Percentiles rank a stretch among this genome's conserved stretches.
phyloP scores from a whole-genome alignment of 352 stramenopile genomes.

The Phytopythium aichiense region DNA sequence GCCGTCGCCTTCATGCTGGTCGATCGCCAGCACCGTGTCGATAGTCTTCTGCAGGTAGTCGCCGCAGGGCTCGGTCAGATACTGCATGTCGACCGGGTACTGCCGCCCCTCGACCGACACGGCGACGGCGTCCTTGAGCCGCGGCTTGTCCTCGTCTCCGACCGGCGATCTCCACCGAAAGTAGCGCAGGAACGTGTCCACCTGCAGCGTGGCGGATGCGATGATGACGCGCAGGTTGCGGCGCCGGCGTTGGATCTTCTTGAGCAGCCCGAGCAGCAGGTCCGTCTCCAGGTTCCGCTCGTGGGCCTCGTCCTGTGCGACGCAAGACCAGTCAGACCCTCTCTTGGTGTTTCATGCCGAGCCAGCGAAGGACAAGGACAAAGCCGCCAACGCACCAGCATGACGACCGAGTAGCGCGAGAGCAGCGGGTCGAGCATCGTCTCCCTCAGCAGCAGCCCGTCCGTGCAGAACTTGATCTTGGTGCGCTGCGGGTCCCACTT shows the following conservation, averaged over 20 bases:
- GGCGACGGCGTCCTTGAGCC: constrained; percentile 47
- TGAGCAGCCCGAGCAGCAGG: constrained; percentile 92
- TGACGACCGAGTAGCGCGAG: constrained; percentile 76
- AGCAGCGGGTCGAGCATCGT: constrained; percentile 80
- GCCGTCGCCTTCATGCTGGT: constrained; percentile 66
- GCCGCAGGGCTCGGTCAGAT: constrained; percentile 59
- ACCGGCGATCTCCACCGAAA: constrained; percentile 63
- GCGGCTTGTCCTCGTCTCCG: not conserved
- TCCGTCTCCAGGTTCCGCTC: constrained; percentile 93
- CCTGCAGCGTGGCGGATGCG: constrained; percentile 72
- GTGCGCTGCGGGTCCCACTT: constrained; percentile 84
- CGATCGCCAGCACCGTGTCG: constrained; percentile 64
- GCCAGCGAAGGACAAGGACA: too few relatives aligned
- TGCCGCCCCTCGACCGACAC: constrained; percentile 85
- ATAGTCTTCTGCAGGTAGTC: constrained; percentile 77
- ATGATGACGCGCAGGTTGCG: constrained; percentile 87
- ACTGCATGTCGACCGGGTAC: constrained; percentile 92
- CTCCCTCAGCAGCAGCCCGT: constrained; percentile 98
- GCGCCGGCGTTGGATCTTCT: constrained; percentile 92
- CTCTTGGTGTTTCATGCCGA: not conserved
- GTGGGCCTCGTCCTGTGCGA: constrained; percentile 90
- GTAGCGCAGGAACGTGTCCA: constrained; percentile 89
- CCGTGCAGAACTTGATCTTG: constrained; percentile 99
- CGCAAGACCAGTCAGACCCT: not conserved
- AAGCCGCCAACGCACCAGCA: constrained; percentile 37